phyloP scores from a whole-genome alignment of 768 basidiomycete species.

The Gautieria morchelliformis region DNA sequence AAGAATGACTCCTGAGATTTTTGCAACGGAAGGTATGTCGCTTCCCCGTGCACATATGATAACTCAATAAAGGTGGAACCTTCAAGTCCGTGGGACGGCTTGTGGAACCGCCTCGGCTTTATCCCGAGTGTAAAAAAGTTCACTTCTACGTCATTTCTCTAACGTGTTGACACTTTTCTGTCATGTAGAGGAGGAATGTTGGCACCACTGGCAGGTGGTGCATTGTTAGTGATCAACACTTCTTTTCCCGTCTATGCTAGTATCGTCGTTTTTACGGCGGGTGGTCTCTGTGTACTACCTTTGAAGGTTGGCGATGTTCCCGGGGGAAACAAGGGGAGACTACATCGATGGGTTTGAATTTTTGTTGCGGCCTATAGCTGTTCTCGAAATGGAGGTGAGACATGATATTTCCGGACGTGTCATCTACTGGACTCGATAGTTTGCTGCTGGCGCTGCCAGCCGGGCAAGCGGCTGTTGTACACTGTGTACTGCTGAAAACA shows the following conservation, averaged over 20 bases:
- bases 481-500: too few species aligned
- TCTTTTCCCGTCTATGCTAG: conserved; percentile 73
- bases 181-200: conserved; percentile 73
- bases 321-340: background rate
- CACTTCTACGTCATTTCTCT: background rate
- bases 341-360: background rate
- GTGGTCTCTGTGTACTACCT: conserved; percentile 48
- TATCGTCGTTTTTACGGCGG: conserved; percentile 52
- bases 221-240: conserved; percentile 54
- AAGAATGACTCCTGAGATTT: conserved; percentile 14
- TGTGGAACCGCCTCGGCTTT: conserved; percentile 82
- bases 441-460: too few species aligned
- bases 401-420: too few species aligned
- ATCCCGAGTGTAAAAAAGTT: conserved; percentile 61
- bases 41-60: background rate
- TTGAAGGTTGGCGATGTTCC: background rate
- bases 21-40: conserved; percentile 53
- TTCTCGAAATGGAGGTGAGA: too few species aligned
- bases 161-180: conserved; percentile 3
- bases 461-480: too few species aligned
- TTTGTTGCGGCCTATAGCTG: too few species aligned
- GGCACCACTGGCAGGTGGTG: conserved; percentile 71
- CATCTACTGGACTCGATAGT: too few species aligned
- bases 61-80: background rate
- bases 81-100: conserved; percentile 72